These are phyloP conservation scores for Neurospora discreta DNA, from an alignment of 495 filamentous ascomycete genomes.

Conservation along the genomic window DNA sequence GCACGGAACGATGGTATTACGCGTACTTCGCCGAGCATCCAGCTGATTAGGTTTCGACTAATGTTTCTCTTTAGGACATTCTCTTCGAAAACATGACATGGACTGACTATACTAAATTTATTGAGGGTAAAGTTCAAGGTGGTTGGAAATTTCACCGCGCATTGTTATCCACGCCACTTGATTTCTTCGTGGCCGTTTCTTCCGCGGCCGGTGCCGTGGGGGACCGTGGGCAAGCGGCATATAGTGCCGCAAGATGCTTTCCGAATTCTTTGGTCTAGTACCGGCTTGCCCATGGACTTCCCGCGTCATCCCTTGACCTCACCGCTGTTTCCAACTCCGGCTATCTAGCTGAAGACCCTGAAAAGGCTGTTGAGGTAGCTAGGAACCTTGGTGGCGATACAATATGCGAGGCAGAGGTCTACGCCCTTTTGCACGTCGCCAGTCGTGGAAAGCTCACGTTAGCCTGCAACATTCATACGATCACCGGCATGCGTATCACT, in stretches of 20 bases:
- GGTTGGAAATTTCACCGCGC: constrained; percentile 47
- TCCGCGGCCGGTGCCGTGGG: constrained; percentile 51
- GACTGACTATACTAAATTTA: constrained; percentile 36
- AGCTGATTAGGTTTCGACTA: background rate
- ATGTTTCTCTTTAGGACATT: constrained; percentile 28
- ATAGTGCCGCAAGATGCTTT: constrained; percentile 54
- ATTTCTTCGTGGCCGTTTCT: constrained; percentile 58
- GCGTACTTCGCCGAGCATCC: constrained; percentile 15
- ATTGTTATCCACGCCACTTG: constrained; percentile 37
- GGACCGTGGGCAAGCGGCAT: constrained; percentile 50
- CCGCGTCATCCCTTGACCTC: constrained; percentile 43
- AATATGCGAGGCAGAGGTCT: constrained; percentile 41
- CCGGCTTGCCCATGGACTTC: constrained; percentile 32
- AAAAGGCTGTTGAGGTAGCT: constrained; percentile 35
- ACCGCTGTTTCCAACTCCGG: constrained; percentile 46
- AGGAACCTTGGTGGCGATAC: constrained; percentile 38
- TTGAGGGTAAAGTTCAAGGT: constrained; percentile 44
- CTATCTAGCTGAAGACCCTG: constrained; percentile 39
- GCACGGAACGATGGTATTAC: constrained; percentile 46
- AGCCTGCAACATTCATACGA: constrained; percentile 36
- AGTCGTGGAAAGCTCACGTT: constrained; percentile 28
- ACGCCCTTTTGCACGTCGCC: constrained; percentile 36
- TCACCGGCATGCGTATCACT: constrained; percentile 42
- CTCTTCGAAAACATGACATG: constrained; percentile 45
- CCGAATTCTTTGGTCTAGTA: constrained; percentile 43